Base-by-base conservation (phyloP, 106 monocot species). In the Dendrobium nobile region DNA sequence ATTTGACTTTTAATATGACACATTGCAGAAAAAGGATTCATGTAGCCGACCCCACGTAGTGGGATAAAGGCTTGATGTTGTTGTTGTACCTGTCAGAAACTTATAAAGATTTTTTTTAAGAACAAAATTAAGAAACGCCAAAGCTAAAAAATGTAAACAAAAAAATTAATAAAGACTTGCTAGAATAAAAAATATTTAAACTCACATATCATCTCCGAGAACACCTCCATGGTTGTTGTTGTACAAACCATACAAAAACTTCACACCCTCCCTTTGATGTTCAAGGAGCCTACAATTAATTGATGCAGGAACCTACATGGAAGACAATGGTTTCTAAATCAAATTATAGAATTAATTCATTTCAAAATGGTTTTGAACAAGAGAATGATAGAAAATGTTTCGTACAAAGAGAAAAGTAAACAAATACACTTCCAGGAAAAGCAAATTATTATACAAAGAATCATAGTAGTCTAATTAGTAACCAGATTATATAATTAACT, bases 131-230 rank as follows among this genome's bases (percentile, higher is more conserved):
- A 37, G 22, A 58, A 9, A 3, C 10, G 2, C 15, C 33, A 37
- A 37, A 2, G 10, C 24, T 20, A 2, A 18, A 56, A n/a, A 40
- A 78, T 15, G 58, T 37, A 33, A 59, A 65, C 1, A 11, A 77
- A 20, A 54, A 55, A 77, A 77, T 77, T 16, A 4, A 31, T 27
- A n/a, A 28, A 77, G 4, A 10, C 0, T 51, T 22, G 9, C 26
- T 48, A 59, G 24, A 75, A 58, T 44, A 47, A 19, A 22, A 61
- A 77, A 19, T 4, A 41, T 42, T 48, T 40, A 85, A 47, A 84
- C 87, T 88, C 84, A 97, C 96, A 97, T 97, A 79, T 97, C 96
- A 90, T 97, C 94, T 77, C 96, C 96, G 75, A 97, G 96, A 65
- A 97, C 92, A 79, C 96, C 96, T 45, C 96, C 96, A 84, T 89